These are phyloP conservation scores for Byssoonygena ceratinophila DNA, from an alignment of 2,329 filamentous ascomycete species.

Conservation along the genomic window DNA sequence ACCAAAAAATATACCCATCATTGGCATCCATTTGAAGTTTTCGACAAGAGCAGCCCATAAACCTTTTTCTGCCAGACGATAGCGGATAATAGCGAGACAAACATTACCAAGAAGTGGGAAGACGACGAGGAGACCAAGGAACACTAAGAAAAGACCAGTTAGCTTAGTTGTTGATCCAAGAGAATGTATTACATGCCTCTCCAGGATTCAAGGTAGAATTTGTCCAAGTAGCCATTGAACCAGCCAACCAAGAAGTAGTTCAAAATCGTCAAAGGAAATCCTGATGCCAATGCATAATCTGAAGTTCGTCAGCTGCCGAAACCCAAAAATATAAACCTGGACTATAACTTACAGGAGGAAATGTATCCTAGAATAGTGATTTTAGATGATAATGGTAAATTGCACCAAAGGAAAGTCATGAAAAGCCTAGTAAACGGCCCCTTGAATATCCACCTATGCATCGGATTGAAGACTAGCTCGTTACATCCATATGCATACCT, in stretches of 20 bases:
- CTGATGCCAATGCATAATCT: conserved; percentile 58
- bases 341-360: conserved; percentile 42
- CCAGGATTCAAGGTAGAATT: conserved; percentile 59
- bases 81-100: conserved; percentile 51
- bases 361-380: conserved; percentile 62
- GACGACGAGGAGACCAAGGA: conserved; percentile 46
- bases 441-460: conserved; percentile 59
- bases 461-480: conserved; percentile 68
- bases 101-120: conserved; percentile 55
- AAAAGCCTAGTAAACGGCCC: conserved; percentile 74
- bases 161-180: not conserved
- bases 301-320: conserved; percentile 1
- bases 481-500: conserved; percentile 62
- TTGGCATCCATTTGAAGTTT: conserved; percentile 54
- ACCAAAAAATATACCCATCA: conserved; percentile 66
- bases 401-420: conserved; percentile 59
- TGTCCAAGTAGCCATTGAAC: conserved; percentile 56
- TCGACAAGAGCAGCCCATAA: conserved; percentile 43
- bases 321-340: not conserved
- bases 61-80: conserved; percentile 47
- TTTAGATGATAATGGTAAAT: conserved; percentile 51
- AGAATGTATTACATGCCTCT: conserved; percentile 37
- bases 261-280: conserved; percentile 54
- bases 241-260: conserved; percentile 66
- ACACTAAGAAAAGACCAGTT: conserved; percentile 13